Evolutionary conservation across 1,139 yeast genomes (phyloP), one percentile per base, ranked within the genome.

Genomic region (Arxiozyma heterogenica): DNA sequence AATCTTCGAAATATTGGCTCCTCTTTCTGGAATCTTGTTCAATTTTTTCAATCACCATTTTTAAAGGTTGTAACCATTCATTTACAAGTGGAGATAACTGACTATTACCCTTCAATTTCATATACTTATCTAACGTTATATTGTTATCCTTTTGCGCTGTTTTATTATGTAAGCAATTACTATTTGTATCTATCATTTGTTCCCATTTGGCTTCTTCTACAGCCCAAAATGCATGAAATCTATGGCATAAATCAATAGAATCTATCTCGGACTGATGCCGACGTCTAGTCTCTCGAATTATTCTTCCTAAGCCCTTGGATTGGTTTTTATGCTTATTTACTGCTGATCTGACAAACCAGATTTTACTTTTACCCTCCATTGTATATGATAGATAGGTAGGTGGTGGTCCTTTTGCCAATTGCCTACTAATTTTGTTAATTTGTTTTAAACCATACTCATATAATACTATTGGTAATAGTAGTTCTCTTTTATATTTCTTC

Each of bases 201-300:
- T 68, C 71, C 71, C 71, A 68, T 7, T 55, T 49, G 6, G 67
- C 69, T 46, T 68, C 71, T 44, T 63, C 61, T 38, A 58, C n/a
- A 2, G 69, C 69, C 68, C 69, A 64, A n/a, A 49, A 15, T 5
- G 59, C 58, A 43, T 59, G 52, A 11, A 44, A 44, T 41, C 59
- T 57, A 41, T 39, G 27, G 22, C 63, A 60, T 4, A 23, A 27
- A 15, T 53, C 56, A 47, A 59, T 51, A 20, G 51, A 34, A 47
- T 66, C 63, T 8, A 65, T 48, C 12, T 57, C 56, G 22, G 53
- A 54, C 49, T 66, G 69, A 41, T 60, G 57, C 25, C 52, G 51
- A 11, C 44, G 49, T 53, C 59, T 64, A 38, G 60, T 63, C 5
- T 48, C 43, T 12, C 61, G 54, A 39, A 68, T 61, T 1, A 64